Base-by-base conservation (phyloP, 2,329 filamentous ascomycete genomes). In the Colletotrichum theobromicola region DNA sequence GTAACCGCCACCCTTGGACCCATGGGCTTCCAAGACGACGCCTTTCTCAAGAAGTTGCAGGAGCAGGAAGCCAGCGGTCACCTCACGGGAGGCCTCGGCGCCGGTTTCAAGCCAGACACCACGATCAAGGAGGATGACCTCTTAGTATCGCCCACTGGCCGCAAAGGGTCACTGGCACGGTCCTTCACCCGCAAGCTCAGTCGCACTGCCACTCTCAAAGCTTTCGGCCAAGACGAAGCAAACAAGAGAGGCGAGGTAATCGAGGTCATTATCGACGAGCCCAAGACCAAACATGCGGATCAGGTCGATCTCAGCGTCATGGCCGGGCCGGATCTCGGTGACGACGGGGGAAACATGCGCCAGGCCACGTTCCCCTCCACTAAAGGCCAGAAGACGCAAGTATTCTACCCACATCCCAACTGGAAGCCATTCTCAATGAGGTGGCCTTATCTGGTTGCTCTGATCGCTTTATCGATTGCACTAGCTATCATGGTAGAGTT, bases 371-470 rank as follows among this genome's bases (percentile, higher is more conserved):
- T 85, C 57, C 81, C 84, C 5, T 77, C 77, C n/a, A 75, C 46
- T 68, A 82, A 81, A 46, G 80, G 82, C 18, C 81, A 84, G 69
- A 84, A 83, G 66, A 85, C 85, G 1, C 84, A 90, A 69, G 82
- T 91, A 1, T 92, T 91, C 77, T 92, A 91, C 76, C 91, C 91
- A 1, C 89, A 90, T 72, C 90, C 91, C 4, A 89, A 93, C 80
- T 93, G 92, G 92, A 92, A 91, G 79, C 92, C 92, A 0, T 89
- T 92, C 75, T 88, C 89, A 0, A 93, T 93, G 90, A 86, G 89
- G 34, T 90, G 89, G 86, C 90, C 90, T 1, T 93, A 92, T 77
- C 85, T 93, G 4, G 78, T 83, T 2, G 80, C 85, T 42, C 83
- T 93, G 21, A 85, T 93, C 28, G 13, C 89, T 2, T 74, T 93